Conservation (phyloP, 2,329 filamentous ascomycete genomes). For the Colletotrichum sp. region DNA sequence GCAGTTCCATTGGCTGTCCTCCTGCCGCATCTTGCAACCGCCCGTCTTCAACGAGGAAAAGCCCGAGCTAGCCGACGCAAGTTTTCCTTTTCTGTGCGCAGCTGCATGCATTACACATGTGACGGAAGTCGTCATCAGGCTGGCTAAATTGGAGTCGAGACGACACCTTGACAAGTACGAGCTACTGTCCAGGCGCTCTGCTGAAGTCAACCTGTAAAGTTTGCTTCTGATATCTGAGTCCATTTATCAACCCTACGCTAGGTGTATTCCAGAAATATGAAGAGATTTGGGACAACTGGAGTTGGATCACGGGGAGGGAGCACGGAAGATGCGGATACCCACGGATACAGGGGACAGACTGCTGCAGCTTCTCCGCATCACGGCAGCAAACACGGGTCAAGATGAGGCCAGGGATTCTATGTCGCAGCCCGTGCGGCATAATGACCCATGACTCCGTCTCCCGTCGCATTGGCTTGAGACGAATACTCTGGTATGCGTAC, state of each 20-base stretch:
- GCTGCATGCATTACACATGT: neutral
- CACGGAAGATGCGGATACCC: constrained; percentile 6
- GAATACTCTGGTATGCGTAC: neutral
- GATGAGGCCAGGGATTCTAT: neutral
- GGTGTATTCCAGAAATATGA: neutral
- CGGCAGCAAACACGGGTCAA: neutral
- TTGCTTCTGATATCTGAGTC: neutral
- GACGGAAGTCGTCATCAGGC: neutral
- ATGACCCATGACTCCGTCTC: neutral
- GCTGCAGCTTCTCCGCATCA: constrained; percentile 4
- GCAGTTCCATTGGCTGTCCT: neutral
- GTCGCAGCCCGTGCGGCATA: neutral
- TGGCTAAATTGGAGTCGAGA: neutral
- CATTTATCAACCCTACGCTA: neutral
- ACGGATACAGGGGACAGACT: neutral
- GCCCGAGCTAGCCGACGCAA: constrained; percentile 2
- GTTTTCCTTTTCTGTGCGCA: neutral
- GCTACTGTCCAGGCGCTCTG: neutral
- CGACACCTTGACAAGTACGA: neutral
- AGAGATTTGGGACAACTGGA: neutral
- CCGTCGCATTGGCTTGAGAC: neutral
- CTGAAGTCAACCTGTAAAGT: neutral
- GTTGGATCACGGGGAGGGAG: neutral
- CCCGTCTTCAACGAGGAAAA: neutral
- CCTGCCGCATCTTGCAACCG: neutral